Percentiles rank a stretch among this genome's conserved stretches.
Evolutionary conservation across 768 basidiomycete genomes (phyloP).

Genomic region (Macrolepiota dolichaula): DNA sequence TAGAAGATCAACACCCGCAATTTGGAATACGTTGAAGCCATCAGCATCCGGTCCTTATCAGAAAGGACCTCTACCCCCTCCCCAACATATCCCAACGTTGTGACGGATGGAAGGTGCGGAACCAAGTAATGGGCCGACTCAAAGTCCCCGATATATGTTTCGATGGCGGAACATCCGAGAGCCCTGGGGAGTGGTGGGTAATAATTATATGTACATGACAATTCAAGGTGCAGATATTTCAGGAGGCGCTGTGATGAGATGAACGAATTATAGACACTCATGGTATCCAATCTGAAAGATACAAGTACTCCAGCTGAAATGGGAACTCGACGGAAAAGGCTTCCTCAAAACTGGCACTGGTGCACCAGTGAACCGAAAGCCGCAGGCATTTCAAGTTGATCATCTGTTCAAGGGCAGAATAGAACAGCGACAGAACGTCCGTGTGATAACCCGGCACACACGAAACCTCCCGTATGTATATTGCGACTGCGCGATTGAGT

Average conservation of each 20-base stretch:
- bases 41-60: neutral
- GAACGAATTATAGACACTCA: neutral
- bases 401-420: neutral
- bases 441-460: neutral
- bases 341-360: neutral
- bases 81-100: neutral
- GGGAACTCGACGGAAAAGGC: neutral
- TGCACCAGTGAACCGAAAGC: neutral
- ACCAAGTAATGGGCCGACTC: too few relatives aligned
- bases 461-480: neutral
- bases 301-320: neutral
- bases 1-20: neutral
- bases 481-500: neutral
- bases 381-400: neutral
- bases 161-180: neutral
- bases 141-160: neutral
- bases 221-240: neutral
- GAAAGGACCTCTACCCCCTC: neutral
- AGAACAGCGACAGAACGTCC: neutral
- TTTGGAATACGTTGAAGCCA: neutral
- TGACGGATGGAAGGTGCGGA: too few relatives aligned
- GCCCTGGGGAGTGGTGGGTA: too few relatives aligned
- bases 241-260: neutral
- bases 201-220: neutral
- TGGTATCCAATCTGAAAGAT: neutral